Evolutionary conservation across 2,329 filamentous ascomycete species (phyloP), one percentile per base, ranked within the genome.

Genomic region (Claviceps sorghi): DNA sequence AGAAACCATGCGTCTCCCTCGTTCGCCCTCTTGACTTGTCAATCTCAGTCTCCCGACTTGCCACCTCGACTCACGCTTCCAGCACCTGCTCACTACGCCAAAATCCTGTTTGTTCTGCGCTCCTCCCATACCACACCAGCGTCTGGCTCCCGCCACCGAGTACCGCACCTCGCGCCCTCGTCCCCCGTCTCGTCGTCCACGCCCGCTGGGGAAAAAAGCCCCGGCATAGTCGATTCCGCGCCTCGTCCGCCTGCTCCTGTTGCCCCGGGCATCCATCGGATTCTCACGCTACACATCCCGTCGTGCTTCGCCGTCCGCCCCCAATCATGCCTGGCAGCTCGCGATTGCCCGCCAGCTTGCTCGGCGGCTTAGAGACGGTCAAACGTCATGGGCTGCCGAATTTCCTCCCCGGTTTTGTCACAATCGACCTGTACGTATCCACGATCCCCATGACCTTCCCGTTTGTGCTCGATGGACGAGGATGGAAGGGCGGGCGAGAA

Each of bases 311-410:
- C 26, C 48, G 41, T 46, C 44, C 49, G 42, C 36, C 61, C 61
- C 26, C 26, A 26, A 71, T 57, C 51, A 83, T 83, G 77, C 76
- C 80, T 57, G 83, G 82, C 63, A 80, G 78, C 55, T 85, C 83
- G 59, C 77, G 83, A 62, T 79, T 87, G 67, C 83, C 84, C 59
- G 73, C 84, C 58, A 86, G 82, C 70, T 71, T 88, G 66, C 77
- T 83, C 60, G 83, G 84, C 62, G 77, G 79, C 65, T 76, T 86
- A 62, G 76, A 74, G 58, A 73, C 71, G 56, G 78, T 81, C 62
- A 82, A 80, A 67, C 76, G 73, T 55, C 72, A 74, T 52, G 71
- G 75, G 55, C 75, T 76, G 61, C 69, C 78, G 55, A 67, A 83
- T 41, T 36, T 48, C 17, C 38, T 54, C 43, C 62, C 86, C 56